These are phyloP conservation scores for Castanea sativa DNA, from an alignment of 306 rosid species.

Conservation along the genomic window DNA sequence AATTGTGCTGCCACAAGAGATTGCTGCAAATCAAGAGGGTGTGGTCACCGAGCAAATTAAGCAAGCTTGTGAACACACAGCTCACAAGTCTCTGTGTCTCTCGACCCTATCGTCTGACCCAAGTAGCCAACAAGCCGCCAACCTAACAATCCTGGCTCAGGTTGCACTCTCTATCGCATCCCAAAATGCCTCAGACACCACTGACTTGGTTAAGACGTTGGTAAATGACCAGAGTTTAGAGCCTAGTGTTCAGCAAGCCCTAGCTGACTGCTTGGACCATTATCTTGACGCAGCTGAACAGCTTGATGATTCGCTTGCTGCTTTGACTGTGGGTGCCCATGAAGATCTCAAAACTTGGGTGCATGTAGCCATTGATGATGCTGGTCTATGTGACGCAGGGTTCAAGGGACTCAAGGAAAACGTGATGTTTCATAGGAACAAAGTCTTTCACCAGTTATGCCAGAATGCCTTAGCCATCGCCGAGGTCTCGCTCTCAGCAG, in stretches of 20 bases:
- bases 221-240: conserved; percentile 3
- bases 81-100: not conserved
- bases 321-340: not conserved
- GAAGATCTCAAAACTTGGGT: conserved; percentile 23
- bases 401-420: conserved; percentile 16
- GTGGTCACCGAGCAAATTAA: not conserved
- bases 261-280: conserved; percentile 31
- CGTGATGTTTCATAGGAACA: conserved; percentile 2
- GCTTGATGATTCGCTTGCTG: conserved; percentile 25
- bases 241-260: conserved; percentile 30
- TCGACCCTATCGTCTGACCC: not conserved
- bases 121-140: not conserved
- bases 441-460: conserved; percentile 14
- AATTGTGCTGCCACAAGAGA: conserved; percentile 9
- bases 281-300: conserved; percentile 25
- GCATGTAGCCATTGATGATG: conserved; percentile 33
- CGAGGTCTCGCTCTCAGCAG: conserved; percentile 7
- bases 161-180: conserved; percentile 18
- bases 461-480: conserved; percentile 18
- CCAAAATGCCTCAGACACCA: not conserved
- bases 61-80: conserved; percentile 1
- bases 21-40: not conserved
- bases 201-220: conserved; percentile 4
- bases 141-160: conserved; percentile 8
- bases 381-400: conserved; percentile 21